Conservation (phyloP, 108 stramenopile genomes). For the Nitzschia palea region DNA sequence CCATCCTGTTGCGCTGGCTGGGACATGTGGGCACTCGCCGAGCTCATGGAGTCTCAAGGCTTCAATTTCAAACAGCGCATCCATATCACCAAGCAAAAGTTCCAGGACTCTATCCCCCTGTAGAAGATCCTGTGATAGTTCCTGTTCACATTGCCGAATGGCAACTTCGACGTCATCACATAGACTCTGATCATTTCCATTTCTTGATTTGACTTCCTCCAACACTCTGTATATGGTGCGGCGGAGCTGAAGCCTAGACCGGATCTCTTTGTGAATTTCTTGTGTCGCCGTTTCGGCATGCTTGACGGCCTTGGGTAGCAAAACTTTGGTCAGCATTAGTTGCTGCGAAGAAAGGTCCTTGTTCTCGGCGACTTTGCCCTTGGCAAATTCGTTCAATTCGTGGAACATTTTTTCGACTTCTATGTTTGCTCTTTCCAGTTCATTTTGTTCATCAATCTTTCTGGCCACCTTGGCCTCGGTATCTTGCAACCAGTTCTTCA, state of each 20-base stretch:
- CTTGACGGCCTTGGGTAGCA: conserved; percentile 1
- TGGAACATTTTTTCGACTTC: conserved; percentile 10
- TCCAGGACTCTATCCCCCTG: not conserved
- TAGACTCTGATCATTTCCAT: not conserved
- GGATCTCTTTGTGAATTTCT: not conserved
- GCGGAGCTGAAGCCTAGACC: not conserved
- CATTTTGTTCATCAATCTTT: not conserved
- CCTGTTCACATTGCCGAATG: conserved; percentile 5
- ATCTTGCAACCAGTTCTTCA: conserved; percentile 2
- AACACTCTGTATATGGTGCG: conserved; percentile 3
- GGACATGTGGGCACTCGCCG: not conserved
- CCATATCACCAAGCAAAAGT: not conserved
- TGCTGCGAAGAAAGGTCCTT: conserved; percentile 5
- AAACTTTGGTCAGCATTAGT: conserved; percentile 1
- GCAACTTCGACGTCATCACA: conserved; percentile 2
- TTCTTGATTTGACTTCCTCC: not conserved
- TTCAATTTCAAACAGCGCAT: conserved; percentile 6
- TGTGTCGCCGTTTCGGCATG: not conserved
- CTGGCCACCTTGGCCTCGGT: not conserved
- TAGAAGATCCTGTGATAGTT: not conserved
- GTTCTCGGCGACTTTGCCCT: conserved; percentile 6
- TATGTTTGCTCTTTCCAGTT: not conserved
- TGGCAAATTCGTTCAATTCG: conserved; percentile 10
- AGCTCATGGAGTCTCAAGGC: not conserved
- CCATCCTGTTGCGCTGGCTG: not conserved